Percentiles rank a stretch among this genome's conserved stretches.
Conservation (phyloP, 2,329 filamentous ascomycete species). For the Colletotrichum lini region DNA sequence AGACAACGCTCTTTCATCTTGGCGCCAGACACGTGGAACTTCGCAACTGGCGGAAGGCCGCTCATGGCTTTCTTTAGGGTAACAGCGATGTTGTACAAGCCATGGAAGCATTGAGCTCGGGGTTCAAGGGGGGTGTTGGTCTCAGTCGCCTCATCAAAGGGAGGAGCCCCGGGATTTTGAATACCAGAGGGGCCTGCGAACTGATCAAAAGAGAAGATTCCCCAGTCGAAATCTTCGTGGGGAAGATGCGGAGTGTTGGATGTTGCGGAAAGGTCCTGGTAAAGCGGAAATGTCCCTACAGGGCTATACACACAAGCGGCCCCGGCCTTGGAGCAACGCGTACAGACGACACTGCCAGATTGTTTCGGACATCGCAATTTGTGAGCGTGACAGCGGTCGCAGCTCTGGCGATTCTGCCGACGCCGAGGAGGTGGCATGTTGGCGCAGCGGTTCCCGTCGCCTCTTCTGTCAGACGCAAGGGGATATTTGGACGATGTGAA, state of each 20-base stretch:
- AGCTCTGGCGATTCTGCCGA: conserved; percentile 50
- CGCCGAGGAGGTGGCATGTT: conserved; percentile 24
- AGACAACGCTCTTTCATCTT: conserved; percentile 46
- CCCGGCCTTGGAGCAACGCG: conserved; percentile 59
- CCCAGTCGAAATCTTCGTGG: conserved; percentile 12
- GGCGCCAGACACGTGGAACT: conserved; percentile 44
- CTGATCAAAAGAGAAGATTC: conserved; percentile 28
- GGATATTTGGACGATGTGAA: neutral
- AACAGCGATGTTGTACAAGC: conserved; percentile 13
- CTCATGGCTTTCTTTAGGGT: conserved; percentile 21
- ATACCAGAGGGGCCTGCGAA: neutral
- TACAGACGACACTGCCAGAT: conserved; percentile 53
- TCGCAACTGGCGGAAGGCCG: conserved; percentile 18
- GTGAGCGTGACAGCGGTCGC: conserved; percentile 63
- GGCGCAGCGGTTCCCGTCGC: conserved; percentile 41
- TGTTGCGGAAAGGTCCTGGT: conserved; percentile 43
- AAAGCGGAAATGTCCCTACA: conserved; percentile 41
- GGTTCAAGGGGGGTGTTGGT: neutral
- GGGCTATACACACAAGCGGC: conserved; percentile 61
- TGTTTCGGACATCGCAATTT: conserved; percentile 62
- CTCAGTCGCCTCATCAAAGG: neutral
- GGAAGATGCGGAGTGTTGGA: neutral
- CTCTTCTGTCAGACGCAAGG: neutral
- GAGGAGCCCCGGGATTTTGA: neutral
- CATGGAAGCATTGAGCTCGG: conserved; percentile 18